Evolutionary conservation across 1,284 basidiomycete species (phyloP).

Genomic region (Trichosporon faecale): DNA sequence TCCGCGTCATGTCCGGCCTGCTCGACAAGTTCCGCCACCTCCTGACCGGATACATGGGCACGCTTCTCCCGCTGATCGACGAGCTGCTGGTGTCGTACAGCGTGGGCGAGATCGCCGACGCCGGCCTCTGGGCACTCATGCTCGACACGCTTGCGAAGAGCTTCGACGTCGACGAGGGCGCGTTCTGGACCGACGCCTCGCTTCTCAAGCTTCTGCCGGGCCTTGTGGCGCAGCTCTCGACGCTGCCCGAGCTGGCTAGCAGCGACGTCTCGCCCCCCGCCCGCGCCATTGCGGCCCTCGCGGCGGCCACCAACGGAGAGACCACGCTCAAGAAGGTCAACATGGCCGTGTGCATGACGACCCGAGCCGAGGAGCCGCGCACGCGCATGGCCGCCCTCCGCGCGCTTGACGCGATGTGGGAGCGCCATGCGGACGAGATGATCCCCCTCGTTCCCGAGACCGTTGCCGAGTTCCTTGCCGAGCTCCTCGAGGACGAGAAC

Average conservation of each 20-base stretch:
- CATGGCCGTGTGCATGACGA: conserved; percentile 77
- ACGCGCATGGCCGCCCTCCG: conserved; percentile 67
- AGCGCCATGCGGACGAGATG: conserved; percentile 59
- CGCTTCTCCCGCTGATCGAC: conserved; percentile 66
- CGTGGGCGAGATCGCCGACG: conserved; percentile 36
- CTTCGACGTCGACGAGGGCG: conserved; percentile 75
- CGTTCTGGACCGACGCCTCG: conserved; percentile 83
- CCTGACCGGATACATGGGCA: conserved; percentile 85
- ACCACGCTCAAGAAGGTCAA: conserved; percentile 73
- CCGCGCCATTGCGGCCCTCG: conserved; percentile 58
- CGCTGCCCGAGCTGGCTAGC: conserved; percentile 19
- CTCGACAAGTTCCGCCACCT: conserved; percentile 83
- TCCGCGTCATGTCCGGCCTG: conserved; percentile 66
- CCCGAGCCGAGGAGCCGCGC: conserved; percentile 70
- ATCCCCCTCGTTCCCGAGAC: conserved; percentile 57
- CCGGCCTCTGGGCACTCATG: conserved; percentile 63
- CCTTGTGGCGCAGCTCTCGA: conserved; percentile 63
- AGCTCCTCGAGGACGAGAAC: conserved; percentile 56
- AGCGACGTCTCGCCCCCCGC: conserved; percentile 30
- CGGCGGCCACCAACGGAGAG: conserved; percentile 60
- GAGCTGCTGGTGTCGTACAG: conserved; percentile 62
- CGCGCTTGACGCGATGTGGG: conserved; percentile 72
- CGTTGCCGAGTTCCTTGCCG: conserved; percentile 55
- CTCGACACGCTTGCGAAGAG: conserved; percentile 67
- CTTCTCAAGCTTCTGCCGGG: conserved; percentile 62